Base-by-base conservation (phyloP, 257 asterid species). In the Avicennia marina region DNA sequence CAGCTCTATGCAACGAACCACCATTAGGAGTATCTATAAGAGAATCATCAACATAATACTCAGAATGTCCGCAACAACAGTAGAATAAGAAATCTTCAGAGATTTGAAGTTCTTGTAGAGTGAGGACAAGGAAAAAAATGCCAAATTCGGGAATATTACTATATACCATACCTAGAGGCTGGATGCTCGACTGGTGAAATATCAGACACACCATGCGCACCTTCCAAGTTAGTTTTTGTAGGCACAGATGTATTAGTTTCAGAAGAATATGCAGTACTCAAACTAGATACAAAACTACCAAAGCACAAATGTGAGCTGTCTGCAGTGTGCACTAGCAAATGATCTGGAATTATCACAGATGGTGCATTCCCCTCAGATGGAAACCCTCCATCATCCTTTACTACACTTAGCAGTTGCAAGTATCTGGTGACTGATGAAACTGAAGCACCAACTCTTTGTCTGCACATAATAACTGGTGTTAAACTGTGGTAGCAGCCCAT, bases 261-360 rank as follows among this genome's bases (percentile, higher is more conserved):
- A 38, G 94, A 42, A 58, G 76, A 49, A 33, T 64, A 15, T 15
- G 85, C 36, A 49, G 77, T 53, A 43, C 60, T 52, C 70, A 70
- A 64, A 44, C 65, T 75, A 63, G 87, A 56, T 33, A 85, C 81
- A 66, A 85, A 87, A 77, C 89, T 87, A 63, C 98, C 96, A 69
- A 90, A 90, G 81, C 87, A 82, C 75, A 90, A 77, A 86, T 90
- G 96, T 13, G 91, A 79, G 66, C 94, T 85, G 19, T 83, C 86
- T 36, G 83, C 91, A 49, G 76, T 59, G 70, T 85, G 89, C 56
- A 79, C 88, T 78, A 78, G 95, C 73, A 90, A 78, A 70, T 85
- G 95, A 61, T 78, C 84, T 49, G 96, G 96, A 67, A 90, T 83
- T 50, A 83, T 80, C 26, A 87, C 81, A 45, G 86, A 75, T 64